Evolutionary conservation across 805 yeast genomes (phyloP), one percentile per base, ranked within the genome.

Genomic region (Hanseniaspora thailandica): DNA sequence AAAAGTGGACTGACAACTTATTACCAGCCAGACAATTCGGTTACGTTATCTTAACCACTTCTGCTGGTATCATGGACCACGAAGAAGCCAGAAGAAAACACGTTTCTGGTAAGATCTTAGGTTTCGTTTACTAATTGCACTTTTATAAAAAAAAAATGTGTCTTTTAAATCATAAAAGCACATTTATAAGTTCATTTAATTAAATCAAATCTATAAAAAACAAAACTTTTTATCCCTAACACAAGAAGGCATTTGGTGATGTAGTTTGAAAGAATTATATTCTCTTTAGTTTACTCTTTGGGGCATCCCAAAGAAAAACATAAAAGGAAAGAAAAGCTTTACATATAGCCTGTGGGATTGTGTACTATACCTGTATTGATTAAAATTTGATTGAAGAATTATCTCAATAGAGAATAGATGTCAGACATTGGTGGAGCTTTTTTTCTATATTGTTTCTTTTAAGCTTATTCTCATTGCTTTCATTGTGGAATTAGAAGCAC

Each of bases 21-120:
- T 80, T 89, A 71, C 97, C 97, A 74, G 95, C 97, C 64, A 87
- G 97, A 84, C 97, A 89, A 78, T 90, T 89, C 71, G 97, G 97
- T 78, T 88, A 75, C 84, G 89, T 89, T 71, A 86, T 89, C 76
- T 82, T 89, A 73, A 90, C 97, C 77, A 89, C 97, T 67, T 90
- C 97, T 68, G 96, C 97, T 68, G 97, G 97, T 79, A 89, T 89
- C 69, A 88, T 89, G 95, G 97, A 90, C 82, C 97, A 89, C 81
- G 97, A 90, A 81, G 97, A 89, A 80, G 97, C 97, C 70, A 86
- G 95, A 84, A 85, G 97, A 83, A 90, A 89, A 86, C 97, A 89
- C 80, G 97, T 89, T 67, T 87, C 96, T 66, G 97, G 97, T 76
- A 89, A 89, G 83, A 85, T 89, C 76, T 84, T 89, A 71, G 97